These are phyloP conservation scores for Monosporascus sp. DNA, from an alignment of 2,329 filamentous ascomycete species.

Conservation along the genomic window DNA sequence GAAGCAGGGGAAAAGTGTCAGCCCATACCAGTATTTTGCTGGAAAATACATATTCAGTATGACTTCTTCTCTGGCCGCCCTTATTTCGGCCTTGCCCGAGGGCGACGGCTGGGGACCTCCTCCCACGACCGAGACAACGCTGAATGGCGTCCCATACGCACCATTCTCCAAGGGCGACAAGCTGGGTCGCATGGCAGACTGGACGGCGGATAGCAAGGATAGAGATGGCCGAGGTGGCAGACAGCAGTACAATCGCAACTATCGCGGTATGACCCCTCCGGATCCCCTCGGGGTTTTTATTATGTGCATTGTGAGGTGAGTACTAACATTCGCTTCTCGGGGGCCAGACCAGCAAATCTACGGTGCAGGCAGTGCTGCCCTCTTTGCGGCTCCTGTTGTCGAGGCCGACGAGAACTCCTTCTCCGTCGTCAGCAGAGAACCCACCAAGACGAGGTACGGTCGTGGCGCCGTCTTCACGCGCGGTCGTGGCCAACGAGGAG, in stretches of 20 bases:
- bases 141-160: slow-evolving; percentile 93
- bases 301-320: background rate
- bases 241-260: slow-evolving; percentile 88
- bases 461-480: slow-evolving; percentile 88
- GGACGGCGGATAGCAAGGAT: slow-evolving; percentile 88
- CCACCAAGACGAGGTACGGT: slow-evolving; percentile 79
- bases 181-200: slow-evolving; percentile 98
- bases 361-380: slow-evolving; percentile 76
- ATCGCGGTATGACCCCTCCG: slow-evolving; percentile 62
- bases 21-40: too few species aligned
- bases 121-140: slow-evolving; percentile 75
- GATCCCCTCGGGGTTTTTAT: background rate
- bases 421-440: slow-evolving; percentile 95
- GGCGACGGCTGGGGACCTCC: slow-evolving; percentile 85
- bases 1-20: too few species aligned
- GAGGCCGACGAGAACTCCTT: slow-evolving; percentile 91
- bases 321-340: slow-evolving; percentile 13
- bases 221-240: slow-evolving; percentile 68
- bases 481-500: slow-evolving; percentile 70
- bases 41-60: slow-evolving; percentile 11
- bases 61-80: slow-evolving; percentile 39
- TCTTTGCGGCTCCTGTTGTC: slow-evolving; percentile 85
- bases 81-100: slow-evolving; percentile 66
- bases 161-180: slow-evolving; percentile 99
- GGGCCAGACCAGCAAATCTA: slow-evolving; percentile 87